Percentiles rank a stretch among this genome's conserved stretches.
Evolutionary conservation across 1,284 basidiomycete species (phyloP).

Genomic region (Earliella scabrosa): DNA sequence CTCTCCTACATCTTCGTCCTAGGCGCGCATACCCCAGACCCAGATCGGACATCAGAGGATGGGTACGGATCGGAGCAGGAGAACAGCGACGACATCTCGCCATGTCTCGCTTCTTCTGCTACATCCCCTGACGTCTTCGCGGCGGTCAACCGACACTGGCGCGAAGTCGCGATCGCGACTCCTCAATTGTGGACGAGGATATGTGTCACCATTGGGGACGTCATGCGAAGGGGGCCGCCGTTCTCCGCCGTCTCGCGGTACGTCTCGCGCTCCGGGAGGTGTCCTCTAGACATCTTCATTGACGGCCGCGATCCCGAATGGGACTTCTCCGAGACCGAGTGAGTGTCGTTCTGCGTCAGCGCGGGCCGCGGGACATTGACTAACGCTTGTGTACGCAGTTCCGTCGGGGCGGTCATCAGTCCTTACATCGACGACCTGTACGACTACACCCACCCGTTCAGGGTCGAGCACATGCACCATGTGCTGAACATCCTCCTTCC

Average conservation of each 20-base stretch:
- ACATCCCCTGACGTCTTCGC: conserved; percentile 46
- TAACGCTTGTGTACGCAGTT: conserved; percentile 7
- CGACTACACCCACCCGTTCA: conserved; percentile 44
- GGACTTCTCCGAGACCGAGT: conserved; percentile 55
- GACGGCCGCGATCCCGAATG: conserved; percentile 57
- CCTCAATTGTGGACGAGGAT: conserved; percentile 57
- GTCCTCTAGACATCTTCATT: conserved; percentile 55
- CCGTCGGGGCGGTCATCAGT: conserved; percentile 17
- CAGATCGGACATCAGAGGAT: conserved; percentile 3
- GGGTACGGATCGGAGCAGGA: conserved; percentile 20
- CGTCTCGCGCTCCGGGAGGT: conserved; percentile 47
- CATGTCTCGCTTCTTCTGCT: conserved; percentile 44
- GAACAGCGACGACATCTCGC: conserved; percentile 31
- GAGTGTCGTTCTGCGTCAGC: conserved; percentile 30
- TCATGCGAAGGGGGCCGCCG: conserved; percentile 12
- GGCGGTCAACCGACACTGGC: conserved; percentile 54
- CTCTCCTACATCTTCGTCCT: conserved; percentile 54
- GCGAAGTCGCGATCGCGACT: conserved; percentile 48
- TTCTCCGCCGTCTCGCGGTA: conserved; percentile 39
- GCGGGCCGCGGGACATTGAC: background rate
- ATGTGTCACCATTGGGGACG: conserved; percentile 46
- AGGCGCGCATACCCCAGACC: conserved; percentile 36
- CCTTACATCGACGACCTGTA: conserved; percentile 26
- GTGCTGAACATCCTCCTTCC: conserved; percentile 48
- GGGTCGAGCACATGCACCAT: conserved; percentile 44